phyloP scores from a whole-genome alignment of 176 grass and related monocot species.

The Triticum timopheevii region DNA sequence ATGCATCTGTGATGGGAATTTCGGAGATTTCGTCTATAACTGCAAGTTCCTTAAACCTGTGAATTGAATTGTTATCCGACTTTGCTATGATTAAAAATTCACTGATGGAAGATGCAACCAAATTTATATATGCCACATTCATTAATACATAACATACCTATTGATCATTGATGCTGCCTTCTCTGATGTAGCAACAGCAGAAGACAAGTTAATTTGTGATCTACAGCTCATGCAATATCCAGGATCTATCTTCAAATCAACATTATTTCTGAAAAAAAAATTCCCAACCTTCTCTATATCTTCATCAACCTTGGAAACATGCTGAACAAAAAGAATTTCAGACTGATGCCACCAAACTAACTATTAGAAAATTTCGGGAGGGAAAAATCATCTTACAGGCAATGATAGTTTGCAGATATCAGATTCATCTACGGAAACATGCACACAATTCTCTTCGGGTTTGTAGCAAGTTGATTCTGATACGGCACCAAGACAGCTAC shows the following conservation, averaged over 20 bases:
- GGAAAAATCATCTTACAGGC: constrained; percentile 54
- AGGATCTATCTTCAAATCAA: constrained; percentile 48
- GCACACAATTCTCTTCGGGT: constrained; percentile 46
- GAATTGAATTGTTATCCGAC: neutral
- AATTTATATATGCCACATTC: neutral
- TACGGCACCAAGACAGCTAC: constrained; percentile 65
- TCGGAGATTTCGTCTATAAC: constrained; percentile 17
- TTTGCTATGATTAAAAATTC: constrained; percentile 14
- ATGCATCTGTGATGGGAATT: constrained; percentile 37
- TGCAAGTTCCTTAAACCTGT: constrained; percentile 65
- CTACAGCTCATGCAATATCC: constrained; percentile 80
- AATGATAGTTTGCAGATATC: constrained; percentile 43
- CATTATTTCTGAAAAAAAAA: constrained; percentile 45
- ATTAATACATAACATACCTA: constrained; percentile 37
- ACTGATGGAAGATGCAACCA: constrained; percentile 20
- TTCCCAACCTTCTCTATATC: constrained; percentile 49
- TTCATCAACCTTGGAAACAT: constrained; percentile 47
- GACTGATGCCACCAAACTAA: neutral
- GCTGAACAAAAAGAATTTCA: constrained; percentile 35
- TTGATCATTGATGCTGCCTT: constrained; percentile 46
- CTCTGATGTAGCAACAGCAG: constrained; percentile 44
- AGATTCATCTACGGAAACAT: constrained; percentile 57
- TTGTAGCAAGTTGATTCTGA: constrained; percentile 52
- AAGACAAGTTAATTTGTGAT: constrained; percentile 48
- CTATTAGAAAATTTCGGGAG: neutral